phyloP scores from a whole-genome alignment of 768 basidiomycete genomes.

The Hypsizygus marmoreus region DNA sequence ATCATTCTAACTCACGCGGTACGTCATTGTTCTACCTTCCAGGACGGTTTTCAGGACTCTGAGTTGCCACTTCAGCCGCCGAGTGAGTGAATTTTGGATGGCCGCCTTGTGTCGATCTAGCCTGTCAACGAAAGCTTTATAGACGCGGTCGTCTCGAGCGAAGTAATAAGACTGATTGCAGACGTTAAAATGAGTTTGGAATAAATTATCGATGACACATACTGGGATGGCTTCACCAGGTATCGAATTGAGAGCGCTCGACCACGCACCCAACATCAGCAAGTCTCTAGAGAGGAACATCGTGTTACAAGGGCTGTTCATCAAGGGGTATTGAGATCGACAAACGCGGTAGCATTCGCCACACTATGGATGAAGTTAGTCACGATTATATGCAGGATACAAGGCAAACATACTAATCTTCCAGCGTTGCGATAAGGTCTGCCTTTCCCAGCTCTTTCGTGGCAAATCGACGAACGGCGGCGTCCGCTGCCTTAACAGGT shows the following conservation, averaged over 20 bases:
- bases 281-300: constrained; percentile 52
- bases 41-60: constrained; percentile 61
- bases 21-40: constrained; percentile 66
- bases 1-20: constrained; percentile 49
- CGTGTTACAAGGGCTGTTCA: background rate
- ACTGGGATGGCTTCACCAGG: constrained; percentile 75
- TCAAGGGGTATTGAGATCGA: background rate
- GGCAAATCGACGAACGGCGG: constrained; percentile 83
- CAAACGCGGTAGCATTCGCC: constrained; percentile 79
- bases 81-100: constrained; percentile 50
- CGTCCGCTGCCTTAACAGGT: constrained; percentile 75
- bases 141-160: constrained; percentile 88
- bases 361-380: constrained; percentile 46
- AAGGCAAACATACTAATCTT: constrained; percentile 75
- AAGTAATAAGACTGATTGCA: constrained; percentile 78
- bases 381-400: constrained; percentile 1
- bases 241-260: constrained; percentile 57
- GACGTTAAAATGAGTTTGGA: constrained; percentile 1
- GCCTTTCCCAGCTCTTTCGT: constrained; percentile 83
- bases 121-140: constrained; percentile 64
- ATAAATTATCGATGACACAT: constrained; percentile 21
- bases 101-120: constrained; percentile 43
- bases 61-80: constrained; percentile 72
- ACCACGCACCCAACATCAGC: constrained; percentile 82
- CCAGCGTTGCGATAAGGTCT: constrained; percentile 75